Percentiles rank a stretch among this genome's conserved stretches.
Evolutionary conservation across 495 filamentous ascomycete genomes (phyloP).

Genomic region (Trichoderma reesei): DNA sequence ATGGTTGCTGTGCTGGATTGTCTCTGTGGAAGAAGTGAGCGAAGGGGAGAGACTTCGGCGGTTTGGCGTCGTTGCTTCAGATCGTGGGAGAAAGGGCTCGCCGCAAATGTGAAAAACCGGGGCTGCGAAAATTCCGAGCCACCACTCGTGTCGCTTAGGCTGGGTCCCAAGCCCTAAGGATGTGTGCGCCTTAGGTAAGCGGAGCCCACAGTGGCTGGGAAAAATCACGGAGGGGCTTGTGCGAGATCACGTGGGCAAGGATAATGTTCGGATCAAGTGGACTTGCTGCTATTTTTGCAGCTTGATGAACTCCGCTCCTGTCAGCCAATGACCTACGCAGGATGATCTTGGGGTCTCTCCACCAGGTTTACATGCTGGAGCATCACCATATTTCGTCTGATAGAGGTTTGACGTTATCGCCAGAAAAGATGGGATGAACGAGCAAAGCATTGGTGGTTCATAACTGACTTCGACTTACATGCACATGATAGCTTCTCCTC

Average conservation of each 20-base stretch:
- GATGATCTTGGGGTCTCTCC: neutral
- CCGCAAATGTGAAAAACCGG: slow-evolving; percentile 5
- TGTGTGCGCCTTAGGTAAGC: neutral
- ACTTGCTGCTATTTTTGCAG: neutral
- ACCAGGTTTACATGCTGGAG: neutral
- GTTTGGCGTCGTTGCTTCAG: slow-evolving; percentile 5
- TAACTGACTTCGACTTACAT: neutral
- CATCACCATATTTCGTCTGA: neutral
- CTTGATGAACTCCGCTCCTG: neutral
- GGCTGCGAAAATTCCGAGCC: slow-evolving; percentile 10
- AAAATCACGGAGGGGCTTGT: neutral
- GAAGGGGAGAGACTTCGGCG: slow-evolving; percentile 5
- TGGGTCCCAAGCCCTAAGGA: slow-evolving; percentile 10
- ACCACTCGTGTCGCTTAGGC: slow-evolving; percentile 7
- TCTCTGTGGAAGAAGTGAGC: slow-evolving; percentile 2
- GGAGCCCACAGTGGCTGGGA: neutral
- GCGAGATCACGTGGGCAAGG: slow-evolving; percentile 1
- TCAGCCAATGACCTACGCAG: neutral
- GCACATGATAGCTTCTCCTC: neutral
- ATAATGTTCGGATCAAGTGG: neutral
- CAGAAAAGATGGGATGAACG: neutral
- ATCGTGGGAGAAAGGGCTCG: slow-evolving; percentile 8
- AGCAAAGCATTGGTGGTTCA: neutral
- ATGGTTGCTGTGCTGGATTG: slow-evolving; percentile 11
- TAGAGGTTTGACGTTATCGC: too few relatives aligned